Evolutionary conservation across 257 asterid genomes (phyloP).

Genomic region (Marsdenia floribunda): DNA sequence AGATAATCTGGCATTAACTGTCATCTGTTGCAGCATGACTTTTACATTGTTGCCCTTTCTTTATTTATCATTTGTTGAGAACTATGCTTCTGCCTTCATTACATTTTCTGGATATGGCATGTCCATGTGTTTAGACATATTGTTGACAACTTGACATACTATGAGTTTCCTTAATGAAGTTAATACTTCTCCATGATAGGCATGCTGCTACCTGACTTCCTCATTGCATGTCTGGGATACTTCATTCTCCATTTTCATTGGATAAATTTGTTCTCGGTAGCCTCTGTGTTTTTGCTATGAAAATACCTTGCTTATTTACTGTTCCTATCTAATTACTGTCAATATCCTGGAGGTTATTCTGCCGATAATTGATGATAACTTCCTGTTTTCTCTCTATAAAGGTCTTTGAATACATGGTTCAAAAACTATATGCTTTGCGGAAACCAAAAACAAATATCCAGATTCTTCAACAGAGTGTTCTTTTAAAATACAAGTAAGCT

Average conservation of each 20-base stretch:
- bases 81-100: not conserved
- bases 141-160: not conserved
- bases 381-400: constrained; percentile 28
- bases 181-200: not conserved
- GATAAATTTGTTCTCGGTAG: not conserved
- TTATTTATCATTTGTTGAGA: not conserved
- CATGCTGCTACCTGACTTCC: not conserved
- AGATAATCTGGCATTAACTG: too few species aligned
- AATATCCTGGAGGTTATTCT: constrained; percentile 1
- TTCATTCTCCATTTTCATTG: not conserved
- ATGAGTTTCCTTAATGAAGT: not conserved
- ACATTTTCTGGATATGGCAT: not conserved
- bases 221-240: not conserved
- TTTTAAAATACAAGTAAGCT: constrained; percentile 92
- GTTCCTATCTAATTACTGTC: not conserved
- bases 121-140: not conserved
- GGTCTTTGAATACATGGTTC: constrained; percentile 91
- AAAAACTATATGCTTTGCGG: constrained; percentile 89
- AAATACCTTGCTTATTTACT: not conserved
- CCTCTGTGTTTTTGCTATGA: not conserved
- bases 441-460: constrained; percentile 98
- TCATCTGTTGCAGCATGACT: too few species aligned
- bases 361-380: constrained; percentile 18
- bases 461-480: constrained; percentile 98
- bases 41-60: too few species aligned